Base-by-base conservation (phyloP, 176 grass and related monocot genomes). In the Melocanna baccifera region DNA sequence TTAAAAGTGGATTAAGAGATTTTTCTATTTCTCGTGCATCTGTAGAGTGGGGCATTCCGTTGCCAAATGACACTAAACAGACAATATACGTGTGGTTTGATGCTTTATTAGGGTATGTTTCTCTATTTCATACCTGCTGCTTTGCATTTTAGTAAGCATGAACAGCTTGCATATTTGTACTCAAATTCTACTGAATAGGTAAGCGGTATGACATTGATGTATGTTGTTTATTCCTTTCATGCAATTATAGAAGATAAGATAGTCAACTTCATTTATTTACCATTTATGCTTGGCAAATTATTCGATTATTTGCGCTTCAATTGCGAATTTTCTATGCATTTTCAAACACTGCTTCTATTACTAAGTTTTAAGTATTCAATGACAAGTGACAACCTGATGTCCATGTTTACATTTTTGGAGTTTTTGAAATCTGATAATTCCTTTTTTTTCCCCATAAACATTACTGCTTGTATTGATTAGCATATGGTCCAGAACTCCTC, bases 1-100 rank as follows among this genome's bases (percentile, higher is more conserved):
- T 98, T 87, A 95, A 95, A 87, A 90, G 77, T 80, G 96, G 96
- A 83, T 78, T 98, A 76, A 93, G 87, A 82, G 96, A 98, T 80
- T 98, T 98, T 34, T 98, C 96, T 87, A 92, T 98, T 89, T 98
- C 96, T 20, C 91, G 91, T 62, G 79, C 92, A 48, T 95, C 89
- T 87, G 96, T 98, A 29, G 96, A 98, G 13, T 98, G 96, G 93
- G 96, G 96, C n/a, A 98, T 98, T 90, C 93, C 96, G 10, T 89
- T 98, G 70, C 93, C 96, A 77, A 95, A 98, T 83, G 93, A 98
- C 57, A 80, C 86, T 15, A 95, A 91, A 59, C 96, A 98, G 89
- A 98, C 96, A 88, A 89, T 98, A 69, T 98, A 98, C 53, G 96
- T 98, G 30, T 95, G 96, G 96, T 98, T 98, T 92, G 96, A 98